A percentile compares a stretch with the other conserved stretches of the same genome.
These are phyloP conservation scores for Candida khao-thaluensis DNA, from an alignment of 805 yeast species.

Conservation along the genomic window DNA sequence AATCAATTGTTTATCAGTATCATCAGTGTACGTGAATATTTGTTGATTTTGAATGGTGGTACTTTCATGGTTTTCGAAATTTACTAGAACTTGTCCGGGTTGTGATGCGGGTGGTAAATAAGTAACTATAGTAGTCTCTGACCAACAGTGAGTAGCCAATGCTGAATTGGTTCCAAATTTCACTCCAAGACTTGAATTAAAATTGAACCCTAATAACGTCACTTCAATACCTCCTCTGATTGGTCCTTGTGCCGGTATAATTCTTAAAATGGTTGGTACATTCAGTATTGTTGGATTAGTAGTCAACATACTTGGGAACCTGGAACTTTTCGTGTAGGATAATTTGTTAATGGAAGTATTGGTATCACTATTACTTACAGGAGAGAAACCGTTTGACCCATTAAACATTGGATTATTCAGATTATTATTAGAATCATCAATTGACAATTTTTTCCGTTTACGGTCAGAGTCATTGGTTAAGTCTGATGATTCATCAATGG, in stretches of 20 bases:
- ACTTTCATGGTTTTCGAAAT: conserved; percentile 59
- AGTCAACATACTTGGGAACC: conserved; percentile 12
- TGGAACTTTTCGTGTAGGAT: conserved; percentile 13
- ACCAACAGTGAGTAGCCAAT: conserved; percentile 92
- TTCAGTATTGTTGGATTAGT: conserved; percentile 12
- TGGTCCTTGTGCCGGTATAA: conserved; percentile 95
- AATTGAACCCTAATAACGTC: conserved; percentile 83
- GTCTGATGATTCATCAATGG: conserved; percentile 61
- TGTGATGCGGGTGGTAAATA: conserved; percentile 87
- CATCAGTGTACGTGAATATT: conserved; percentile 89
- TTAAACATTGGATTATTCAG: conserved; percentile 39
- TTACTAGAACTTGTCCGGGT: conserved; percentile 89
- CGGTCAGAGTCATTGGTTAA: conserved; percentile 42
- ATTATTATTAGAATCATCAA: conserved; percentile 42
- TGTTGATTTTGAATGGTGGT: conserved; percentile 44
- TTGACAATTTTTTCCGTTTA: conserved; percentile 50
- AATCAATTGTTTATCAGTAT: conserved; percentile 89
- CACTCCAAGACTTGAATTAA: conserved; percentile 77
- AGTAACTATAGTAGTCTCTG: conserved; percentile 88
- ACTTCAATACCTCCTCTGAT: conserved; percentile 95
- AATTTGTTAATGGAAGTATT: conserved; percentile 22
- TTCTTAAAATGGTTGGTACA: conserved; percentile 70
- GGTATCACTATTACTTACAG: conserved; percentile 46
- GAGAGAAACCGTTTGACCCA: conserved; percentile 45
- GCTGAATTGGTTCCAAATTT: conserved; percentile 83